Percentiles rank a stretch among this genome's conserved stretches.
Evolutionary conservation across 805 yeast species (phyloP).

Genomic region (Kluyveromyces aestuarii): DNA sequence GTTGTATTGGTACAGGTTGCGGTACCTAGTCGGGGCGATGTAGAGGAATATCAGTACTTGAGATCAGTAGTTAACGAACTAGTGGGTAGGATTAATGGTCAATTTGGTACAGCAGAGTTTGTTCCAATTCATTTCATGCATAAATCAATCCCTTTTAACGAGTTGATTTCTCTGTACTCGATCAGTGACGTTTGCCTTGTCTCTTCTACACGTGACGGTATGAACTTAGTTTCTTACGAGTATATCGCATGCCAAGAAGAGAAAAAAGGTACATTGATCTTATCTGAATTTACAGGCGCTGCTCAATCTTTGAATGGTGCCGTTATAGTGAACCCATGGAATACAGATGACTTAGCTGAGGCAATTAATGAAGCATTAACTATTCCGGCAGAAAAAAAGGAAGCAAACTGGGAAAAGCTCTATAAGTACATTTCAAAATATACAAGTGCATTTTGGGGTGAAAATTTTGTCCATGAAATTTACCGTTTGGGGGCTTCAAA

Average conservation of each 20-base stretch:
- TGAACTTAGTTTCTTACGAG: constrained; percentile 94
- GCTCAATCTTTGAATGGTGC: constrained; percentile 96
- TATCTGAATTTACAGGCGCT: constrained; percentile 98
- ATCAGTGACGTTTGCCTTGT: constrained; percentile 87
- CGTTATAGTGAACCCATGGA: constrained; percentile 94
- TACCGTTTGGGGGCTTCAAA: constrained; percentile 30
- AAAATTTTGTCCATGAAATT: constrained; percentile 84
- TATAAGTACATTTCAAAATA: constrained; percentile 85
- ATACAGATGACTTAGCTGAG: constrained; percentile 83
- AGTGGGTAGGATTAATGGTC: constrained; percentile 94
- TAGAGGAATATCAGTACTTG: constrained; percentile 91
- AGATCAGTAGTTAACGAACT: constrained; percentile 92
- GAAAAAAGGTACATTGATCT: constrained; percentile 74
- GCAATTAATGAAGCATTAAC: constrained; percentile 84
- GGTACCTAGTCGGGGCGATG: constrained; percentile 95
- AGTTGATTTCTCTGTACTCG: constrained; percentile 78
- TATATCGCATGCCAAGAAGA: constrained; percentile 92
- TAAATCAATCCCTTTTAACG: constrained; percentile 83
- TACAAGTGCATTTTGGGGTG: constrained; percentile 97
- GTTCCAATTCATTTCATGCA: constrained; percentile 97
- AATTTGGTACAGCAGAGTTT: constrained; percentile 93
- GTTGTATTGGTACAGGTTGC: constrained; percentile 94
- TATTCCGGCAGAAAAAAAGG: constrained; percentile 70
- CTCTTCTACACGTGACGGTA: constrained; percentile 93
- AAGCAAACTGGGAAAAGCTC: constrained; percentile 70